These are phyloP conservation scores for Rosa lucieae DNA, from an alignment of 306 rosid species.

Conservation along the genomic window DNA sequence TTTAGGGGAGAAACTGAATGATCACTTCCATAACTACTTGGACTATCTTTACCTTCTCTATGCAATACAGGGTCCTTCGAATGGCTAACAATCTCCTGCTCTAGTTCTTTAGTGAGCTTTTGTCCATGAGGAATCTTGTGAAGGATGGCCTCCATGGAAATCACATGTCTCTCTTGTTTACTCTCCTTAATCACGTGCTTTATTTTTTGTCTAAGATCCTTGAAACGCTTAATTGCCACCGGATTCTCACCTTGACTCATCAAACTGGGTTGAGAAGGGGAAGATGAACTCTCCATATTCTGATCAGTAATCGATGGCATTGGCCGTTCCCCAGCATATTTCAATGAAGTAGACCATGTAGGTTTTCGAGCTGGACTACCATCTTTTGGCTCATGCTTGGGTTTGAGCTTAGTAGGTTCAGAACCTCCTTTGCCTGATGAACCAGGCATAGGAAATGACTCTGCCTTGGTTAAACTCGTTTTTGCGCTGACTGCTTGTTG, in stretches of 20 bases:
- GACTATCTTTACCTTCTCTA: constrained; percentile 37
- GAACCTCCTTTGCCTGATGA: constrained; percentile 28
- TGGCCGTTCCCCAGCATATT: constrained; percentile 10
- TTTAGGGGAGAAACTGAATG: constrained; percentile 26
- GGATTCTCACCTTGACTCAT: constrained; percentile 26
- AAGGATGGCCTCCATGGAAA: constrained; percentile 64
- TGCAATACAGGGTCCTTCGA: constrained; percentile 14
- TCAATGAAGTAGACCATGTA: background rate
- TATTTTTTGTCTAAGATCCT: constrained; percentile 58
- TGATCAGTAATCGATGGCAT: constrained; percentile 11
- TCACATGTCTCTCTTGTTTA: constrained; percentile 50
- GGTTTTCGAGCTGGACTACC: constrained; percentile 9
- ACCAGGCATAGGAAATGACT: constrained; percentile 45
- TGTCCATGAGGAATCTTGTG: constrained; percentile 71
- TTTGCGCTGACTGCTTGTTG: constrained; percentile 35
- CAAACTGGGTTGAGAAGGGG: background rate
- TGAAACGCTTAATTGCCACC: constrained; percentile 40
- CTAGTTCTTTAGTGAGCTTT: constrained; percentile 29
- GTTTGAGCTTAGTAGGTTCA: constrained; percentile 27
- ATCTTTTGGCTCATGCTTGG: constrained; percentile 21
- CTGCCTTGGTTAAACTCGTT: constrained; percentile 35
- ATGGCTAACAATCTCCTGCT: constrained; percentile 30
- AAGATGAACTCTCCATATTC: background rate
- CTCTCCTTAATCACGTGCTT: constrained; percentile 54
- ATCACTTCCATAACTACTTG: constrained; percentile 21